Percentiles rank a stretch among this genome's conserved stretches.
Evolutionary conservation across 371 early-diverging fungal species (phyloP).

Genomic region (Lichtheimia corymbifera): DNA sequence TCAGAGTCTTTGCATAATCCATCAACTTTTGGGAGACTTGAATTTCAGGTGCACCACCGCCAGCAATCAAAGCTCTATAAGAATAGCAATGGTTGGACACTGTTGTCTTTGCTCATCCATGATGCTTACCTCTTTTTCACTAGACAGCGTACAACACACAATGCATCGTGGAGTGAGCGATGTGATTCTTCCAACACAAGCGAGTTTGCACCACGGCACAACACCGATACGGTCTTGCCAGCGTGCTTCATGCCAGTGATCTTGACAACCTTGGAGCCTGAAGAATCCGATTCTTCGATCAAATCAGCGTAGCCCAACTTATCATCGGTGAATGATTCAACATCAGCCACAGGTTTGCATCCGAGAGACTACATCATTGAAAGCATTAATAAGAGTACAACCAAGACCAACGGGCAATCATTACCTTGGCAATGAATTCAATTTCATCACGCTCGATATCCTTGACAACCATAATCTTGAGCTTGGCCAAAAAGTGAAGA

Average conservation of each 20-base stretch:
- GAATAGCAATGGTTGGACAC: too few species aligned
- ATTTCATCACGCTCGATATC: conserved; percentile 99
- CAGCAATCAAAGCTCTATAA: conserved; percentile 86
- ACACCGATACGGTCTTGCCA: conserved; percentile 92
- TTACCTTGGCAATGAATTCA: conserved; percentile 95
- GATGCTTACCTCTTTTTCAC: conserved; percentile 84
- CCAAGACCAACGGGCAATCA: neutral
- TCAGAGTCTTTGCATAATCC: conserved; percentile 87
- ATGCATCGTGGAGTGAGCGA: conserved; percentile 98
- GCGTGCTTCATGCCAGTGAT: conserved; percentile 89
- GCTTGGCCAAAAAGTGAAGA: conserved; percentile 96
- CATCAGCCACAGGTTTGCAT: conserved; percentile 98
- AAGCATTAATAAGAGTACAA: too few species aligned
- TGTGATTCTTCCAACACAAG: conserved; percentile 99
- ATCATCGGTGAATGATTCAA: conserved; percentile 96
- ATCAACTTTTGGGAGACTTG: conserved; percentile 87
- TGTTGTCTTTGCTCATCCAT: too few species aligned
- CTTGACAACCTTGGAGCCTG: conserved; percentile 90
- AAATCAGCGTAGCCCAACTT: conserved; percentile 96
- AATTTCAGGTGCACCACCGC: conserved; percentile 99
- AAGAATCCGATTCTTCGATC: conserved; percentile 88
- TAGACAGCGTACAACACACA: conserved; percentile 98
- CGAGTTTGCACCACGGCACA: conserved; percentile 96
- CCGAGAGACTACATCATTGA: conserved; percentile 71
- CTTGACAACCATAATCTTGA: conserved; percentile 98